Evolutionary conservation across 148 eudicot species (phyloP).

Genomic region (Pouteria glomerata): DNA sequence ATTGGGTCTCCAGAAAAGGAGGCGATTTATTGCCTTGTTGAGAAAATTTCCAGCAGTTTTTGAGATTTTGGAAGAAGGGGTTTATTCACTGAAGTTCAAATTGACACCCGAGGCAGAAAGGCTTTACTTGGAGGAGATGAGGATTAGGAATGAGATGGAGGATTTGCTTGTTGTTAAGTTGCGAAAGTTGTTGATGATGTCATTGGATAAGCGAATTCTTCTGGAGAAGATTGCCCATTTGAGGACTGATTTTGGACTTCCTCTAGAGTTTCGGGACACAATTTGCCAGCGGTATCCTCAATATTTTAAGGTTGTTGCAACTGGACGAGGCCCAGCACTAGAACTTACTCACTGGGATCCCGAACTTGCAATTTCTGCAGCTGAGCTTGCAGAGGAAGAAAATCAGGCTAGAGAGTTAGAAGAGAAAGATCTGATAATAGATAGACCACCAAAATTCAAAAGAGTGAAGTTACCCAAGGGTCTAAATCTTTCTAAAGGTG

Average conservation of each 20-base stretch:
- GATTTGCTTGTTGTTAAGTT: conserved; percentile 67
- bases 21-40: conserved; percentile 74
- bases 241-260: conserved; percentile 88
- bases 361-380: conserved; percentile 90
- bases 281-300: conserved; percentile 92
- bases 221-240: conserved; percentile 83
- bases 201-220: conserved; percentile 73
- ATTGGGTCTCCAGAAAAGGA: conserved; percentile 57
- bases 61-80: conserved; percentile 92
- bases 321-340: conserved; percentile 76
- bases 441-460: conserved; percentile 77
- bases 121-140: conserved; percentile 87
- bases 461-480: conserved; percentile 79
- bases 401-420: conserved; percentile 46
- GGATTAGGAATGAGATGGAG: conserved; percentile 87
- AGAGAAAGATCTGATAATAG: conserved; percentile 80
- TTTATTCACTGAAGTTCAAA: conserved; percentile 61
- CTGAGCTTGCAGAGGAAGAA: conserved; percentile 88
- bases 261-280: conserved; percentile 78
- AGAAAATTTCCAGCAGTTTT: conserved; percentile 87
- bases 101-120: conserved; percentile 94
- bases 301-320: conserved; percentile 70
- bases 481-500: conserved; percentile 70
- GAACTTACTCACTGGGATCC: conserved; percentile 98
- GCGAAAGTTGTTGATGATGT: conserved; percentile 94